Evolutionary conservation across 2,329 filamentous ascomycete species (phyloP).

Genomic region (Byssothecium circinans): DNA sequence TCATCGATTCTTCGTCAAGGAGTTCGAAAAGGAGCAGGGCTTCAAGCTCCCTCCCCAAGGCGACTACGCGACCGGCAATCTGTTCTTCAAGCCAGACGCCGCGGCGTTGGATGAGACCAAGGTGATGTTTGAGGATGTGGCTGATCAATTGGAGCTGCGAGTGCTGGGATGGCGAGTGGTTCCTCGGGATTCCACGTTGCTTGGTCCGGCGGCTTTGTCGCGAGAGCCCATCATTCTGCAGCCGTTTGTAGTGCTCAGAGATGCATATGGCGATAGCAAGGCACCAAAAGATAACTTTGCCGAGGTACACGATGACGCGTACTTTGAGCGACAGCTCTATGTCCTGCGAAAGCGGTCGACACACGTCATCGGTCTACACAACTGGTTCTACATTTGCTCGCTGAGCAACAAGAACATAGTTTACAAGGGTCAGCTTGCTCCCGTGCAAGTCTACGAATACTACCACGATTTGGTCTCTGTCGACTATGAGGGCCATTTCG

Average conservation of each 20-base stretch:
- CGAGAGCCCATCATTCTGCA: constrained; percentile 94
- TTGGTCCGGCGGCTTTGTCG: constrained; percentile 89
- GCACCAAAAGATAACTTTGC: constrained; percentile 77
- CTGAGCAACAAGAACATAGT: constrained; percentile 98
- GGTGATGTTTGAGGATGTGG: constrained; percentile 90
- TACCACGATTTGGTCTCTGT: constrained; percentile 96
- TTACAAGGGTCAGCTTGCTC: constrained; percentile 95
- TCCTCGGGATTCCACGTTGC: constrained; percentile 86
- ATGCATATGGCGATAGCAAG: constrained; percentile 79
- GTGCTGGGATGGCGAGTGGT: constrained; percentile 96
- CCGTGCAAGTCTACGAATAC: constrained; percentile 95
- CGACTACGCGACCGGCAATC: constrained; percentile 94
- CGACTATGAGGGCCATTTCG: constrained; percentile 96
- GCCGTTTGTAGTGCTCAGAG: constrained; percentile 87
- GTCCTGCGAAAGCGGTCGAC: constrained; percentile 92
- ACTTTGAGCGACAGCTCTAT: constrained; percentile 92
- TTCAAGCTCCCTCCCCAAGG: constrained; percentile 84
- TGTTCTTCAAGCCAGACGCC: constrained; percentile 97
- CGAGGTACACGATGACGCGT: constrained; percentile 77
- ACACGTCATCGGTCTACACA: constrained; percentile 90
- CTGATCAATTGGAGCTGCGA: constrained; percentile 81
- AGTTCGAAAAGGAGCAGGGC: constrained; percentile 89
- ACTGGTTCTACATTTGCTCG: constrained; percentile 99
- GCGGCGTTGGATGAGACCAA: constrained; percentile 89
- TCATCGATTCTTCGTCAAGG: constrained; percentile 98